phyloP scores from a whole-genome alignment of 129 eudicot species.

The Lonicera japonica region DNA sequence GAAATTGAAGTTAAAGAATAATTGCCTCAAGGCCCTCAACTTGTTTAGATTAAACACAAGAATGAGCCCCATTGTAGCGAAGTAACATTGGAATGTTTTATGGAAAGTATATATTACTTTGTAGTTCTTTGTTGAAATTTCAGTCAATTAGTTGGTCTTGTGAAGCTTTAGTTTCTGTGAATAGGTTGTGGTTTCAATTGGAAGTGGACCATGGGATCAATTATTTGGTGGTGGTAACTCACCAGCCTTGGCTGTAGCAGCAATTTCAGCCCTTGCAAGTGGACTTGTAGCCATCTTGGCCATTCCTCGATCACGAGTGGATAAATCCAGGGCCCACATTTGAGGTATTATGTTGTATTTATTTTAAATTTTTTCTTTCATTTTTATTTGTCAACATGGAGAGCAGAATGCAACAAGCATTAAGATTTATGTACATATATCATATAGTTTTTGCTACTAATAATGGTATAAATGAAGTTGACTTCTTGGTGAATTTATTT shows the following conservation, averaged over 20 bases:
- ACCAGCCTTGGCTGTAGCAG: conserved; percentile 81
- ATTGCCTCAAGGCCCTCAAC: too few species aligned
- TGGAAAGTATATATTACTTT: neutral
- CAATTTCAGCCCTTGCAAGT: conserved; percentile 63
- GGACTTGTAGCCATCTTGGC: conserved; percentile 92
- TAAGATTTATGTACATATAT: conserved; percentile 39
- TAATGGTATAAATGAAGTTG: neutral
- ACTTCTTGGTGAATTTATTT: neutral
- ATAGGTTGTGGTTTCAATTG: conserved; percentile 83
- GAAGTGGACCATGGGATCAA: conserved; percentile 97
- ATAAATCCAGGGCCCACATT: conserved; percentile 50
- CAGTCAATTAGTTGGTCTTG: conserved; percentile 4
- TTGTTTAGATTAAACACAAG: too few species aligned
- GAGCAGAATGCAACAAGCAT: conserved; percentile 27
- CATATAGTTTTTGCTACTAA: conserved; percentile 5
- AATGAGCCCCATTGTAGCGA: neutral
- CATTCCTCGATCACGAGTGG: conserved; percentile 80
- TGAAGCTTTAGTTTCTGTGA: conserved; percentile 11
- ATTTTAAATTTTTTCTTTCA: conserved; percentile 7
- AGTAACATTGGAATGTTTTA: neutral
- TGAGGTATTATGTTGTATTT: conserved; percentile 45
- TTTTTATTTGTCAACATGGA: conserved; percentile 23
- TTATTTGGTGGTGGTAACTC: conserved; percentile 90
- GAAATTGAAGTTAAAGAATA: too few species aligned
- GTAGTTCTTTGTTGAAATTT: neutral